Evolutionary conservation across 345 rosid genomes (phyloP).

Genomic region (Boechera retrofracta): DNA sequence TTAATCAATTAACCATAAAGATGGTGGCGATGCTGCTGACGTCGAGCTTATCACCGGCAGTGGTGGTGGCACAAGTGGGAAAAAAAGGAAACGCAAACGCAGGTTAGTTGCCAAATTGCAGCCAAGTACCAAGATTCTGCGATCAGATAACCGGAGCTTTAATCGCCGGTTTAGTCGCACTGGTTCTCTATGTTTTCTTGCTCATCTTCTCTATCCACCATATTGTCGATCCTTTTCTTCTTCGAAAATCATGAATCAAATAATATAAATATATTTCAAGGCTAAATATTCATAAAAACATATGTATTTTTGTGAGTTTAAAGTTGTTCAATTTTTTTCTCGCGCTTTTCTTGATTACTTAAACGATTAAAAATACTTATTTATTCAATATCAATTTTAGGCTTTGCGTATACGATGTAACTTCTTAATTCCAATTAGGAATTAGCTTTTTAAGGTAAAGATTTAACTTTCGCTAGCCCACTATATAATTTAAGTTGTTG

Average conservation of each 20-base stretch:
- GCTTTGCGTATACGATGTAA: too few relatives aligned
- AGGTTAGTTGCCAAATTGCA: constrained; percentile 83
- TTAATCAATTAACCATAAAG: constrained; percentile 20
- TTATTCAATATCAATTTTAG: too few relatives aligned
- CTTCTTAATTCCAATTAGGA: too few relatives aligned
- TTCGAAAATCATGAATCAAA: constrained; percentile 47
- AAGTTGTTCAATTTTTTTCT: not conserved
- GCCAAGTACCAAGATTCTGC: constrained; percentile 69
- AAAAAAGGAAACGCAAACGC: constrained; percentile 73
- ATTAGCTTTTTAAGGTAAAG: too few relatives aligned
- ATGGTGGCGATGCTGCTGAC: constrained; percentile 52
- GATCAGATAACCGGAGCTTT: constrained; percentile 73
- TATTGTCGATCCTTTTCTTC: constrained; percentile 59
- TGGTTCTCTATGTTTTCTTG: constrained; percentile 51
- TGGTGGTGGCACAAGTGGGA: constrained; percentile 81
- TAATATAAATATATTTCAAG: not conserved
- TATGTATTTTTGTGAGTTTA: not conserved
- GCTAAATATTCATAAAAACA: not conserved
- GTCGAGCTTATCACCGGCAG: constrained; percentile 75
- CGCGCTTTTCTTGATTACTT: not conserved
- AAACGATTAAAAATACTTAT: too few relatives aligned
- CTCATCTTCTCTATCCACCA: constrained; percentile 58
- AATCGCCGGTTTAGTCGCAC: constrained; percentile 58
- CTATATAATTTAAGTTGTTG: too few relatives aligned
- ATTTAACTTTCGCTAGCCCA: too few relatives aligned